A percentile compares a stretch with the other conserved stretches of the same genome.
phyloP scores from a whole-genome alignment of 2,329 filamentous ascomycete species.

The Colletotrichum lentis region DNA sequence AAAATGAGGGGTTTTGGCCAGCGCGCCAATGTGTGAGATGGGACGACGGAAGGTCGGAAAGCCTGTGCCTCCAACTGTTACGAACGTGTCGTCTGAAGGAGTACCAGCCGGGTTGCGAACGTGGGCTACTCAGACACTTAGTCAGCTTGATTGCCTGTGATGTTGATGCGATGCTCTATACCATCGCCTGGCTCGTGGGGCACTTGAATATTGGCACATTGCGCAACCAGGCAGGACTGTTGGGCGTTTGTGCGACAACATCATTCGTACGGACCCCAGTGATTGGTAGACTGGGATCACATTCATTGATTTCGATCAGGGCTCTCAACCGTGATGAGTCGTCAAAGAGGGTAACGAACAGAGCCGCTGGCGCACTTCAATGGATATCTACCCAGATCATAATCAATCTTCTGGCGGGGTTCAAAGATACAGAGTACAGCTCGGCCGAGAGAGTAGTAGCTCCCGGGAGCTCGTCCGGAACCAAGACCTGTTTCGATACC shows the following conservation, averaged over 20 bases:
- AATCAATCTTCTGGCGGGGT: not conserved
- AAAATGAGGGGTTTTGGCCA: constrained; percentile 14
- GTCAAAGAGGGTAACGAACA: not conserved
- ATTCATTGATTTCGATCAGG: not conserved
- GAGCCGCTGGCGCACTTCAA: not conserved
- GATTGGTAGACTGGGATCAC: not conserved
- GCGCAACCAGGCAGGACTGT: not conserved
- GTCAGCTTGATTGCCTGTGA: not conserved
- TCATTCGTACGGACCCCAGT: not conserved
- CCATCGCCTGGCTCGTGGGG: not conserved
- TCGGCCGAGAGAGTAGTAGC: not conserved
- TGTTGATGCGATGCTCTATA: not conserved
- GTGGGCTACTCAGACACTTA: not conserved
- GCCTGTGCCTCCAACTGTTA: constrained; percentile 5
- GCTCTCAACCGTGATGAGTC: not conserved
- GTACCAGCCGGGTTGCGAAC: not conserved
- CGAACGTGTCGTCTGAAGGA: not conserved
- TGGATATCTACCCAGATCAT: not conserved
- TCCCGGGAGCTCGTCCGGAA: not conserved
- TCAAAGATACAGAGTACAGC: not conserved
- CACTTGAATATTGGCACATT: not conserved
- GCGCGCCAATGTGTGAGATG: constrained; percentile 12
- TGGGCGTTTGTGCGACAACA: not conserved
- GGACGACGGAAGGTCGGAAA: not conserved
- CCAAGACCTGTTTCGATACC: not conserved